Base-by-base conservation (phyloP, 306 rosid species). In the Geum urbanum region DNA sequence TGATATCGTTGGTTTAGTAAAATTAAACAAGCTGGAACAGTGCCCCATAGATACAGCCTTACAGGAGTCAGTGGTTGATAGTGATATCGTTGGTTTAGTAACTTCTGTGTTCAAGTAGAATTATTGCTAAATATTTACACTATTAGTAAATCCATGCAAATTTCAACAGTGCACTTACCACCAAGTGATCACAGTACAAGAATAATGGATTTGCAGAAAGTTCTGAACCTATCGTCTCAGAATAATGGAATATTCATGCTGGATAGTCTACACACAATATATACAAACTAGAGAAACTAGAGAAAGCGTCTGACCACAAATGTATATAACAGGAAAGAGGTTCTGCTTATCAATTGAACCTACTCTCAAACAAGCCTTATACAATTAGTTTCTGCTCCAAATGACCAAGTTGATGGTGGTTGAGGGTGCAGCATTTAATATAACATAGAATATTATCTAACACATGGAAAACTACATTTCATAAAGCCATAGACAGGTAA, bases 231-330 rank as follows among this genome's bases (percentile, higher is more conserved):
- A 27, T 27, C 2, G 32, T 27, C 32, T 27, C 32, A 27, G 2
- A 27, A 1, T 27, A 27, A 35, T 15, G 19, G 50, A 69, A 54
- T 52, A 48, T 44, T 32, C 71, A 66, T 66, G 74, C 70, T 39
- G 2, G 2, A 27, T 27, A 27, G 32, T 27, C 71, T 18, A 47
- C 16, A 40, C 19, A 40, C 19, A 45, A 8, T 46, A 40, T 77
- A 66, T 69, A 62, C 70, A 19, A 45, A 69, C 69, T 56, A 51
- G 18, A 43, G 51, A 70, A 46, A 67, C 66, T 35, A 60, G 39
- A 51, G 18, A 73, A 76, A 81, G 83, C 87, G 80, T 77, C 77
- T 8, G 27, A 66, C 35, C 55, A 65, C n/a, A 7, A 40, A 12
- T 62, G 39, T 15, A 40, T 46, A 22, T 6, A 44, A n/a, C 7